These are phyloP conservation scores for Phtheirospermum japonicum DNA, from an alignment of 257 asterid genomes.

Conservation along the genomic window DNA sequence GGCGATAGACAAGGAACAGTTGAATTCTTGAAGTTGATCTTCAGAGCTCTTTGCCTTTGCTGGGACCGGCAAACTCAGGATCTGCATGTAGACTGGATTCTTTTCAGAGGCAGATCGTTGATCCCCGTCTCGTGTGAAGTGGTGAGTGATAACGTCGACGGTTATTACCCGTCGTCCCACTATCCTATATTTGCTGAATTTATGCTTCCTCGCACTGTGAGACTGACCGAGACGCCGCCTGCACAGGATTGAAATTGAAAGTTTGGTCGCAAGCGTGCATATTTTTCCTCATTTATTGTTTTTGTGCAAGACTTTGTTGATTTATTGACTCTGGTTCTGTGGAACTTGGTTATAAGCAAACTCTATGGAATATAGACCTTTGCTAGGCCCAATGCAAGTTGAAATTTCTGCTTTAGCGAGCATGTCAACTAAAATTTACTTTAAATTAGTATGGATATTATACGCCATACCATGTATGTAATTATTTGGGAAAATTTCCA, in stretches of 20 bases:
- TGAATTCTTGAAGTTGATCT: conserved; percentile 77
- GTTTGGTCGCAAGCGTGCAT: too few species aligned
- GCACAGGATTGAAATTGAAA: conserved; percentile 40
- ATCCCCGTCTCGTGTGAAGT: conserved; percentile 85
- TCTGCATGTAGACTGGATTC: conserved; percentile 93
- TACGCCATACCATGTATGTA: too few species aligned
- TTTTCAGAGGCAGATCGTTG: conserved; percentile 83
- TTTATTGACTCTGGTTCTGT: background rate
- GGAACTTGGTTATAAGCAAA: background rate
- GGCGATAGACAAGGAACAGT: conserved; percentile 89
- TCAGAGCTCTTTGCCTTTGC: conserved; percentile 94
- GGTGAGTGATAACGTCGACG: conserved; percentile 91
- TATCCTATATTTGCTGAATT: conserved; percentile 80
- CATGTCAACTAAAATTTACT: too few species aligned
- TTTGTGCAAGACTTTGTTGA: background rate
- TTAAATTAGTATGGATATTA: too few species aligned
- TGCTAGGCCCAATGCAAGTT: too few species aligned
- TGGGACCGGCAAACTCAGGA: conserved; percentile 99
- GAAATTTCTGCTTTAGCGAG: too few species aligned
- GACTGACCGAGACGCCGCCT: conserved; percentile 53
- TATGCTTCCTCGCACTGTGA: conserved; percentile 87
- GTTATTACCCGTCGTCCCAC: conserved; percentile 83
- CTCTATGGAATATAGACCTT: too few species aligned
- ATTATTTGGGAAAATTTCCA: too few species aligned
- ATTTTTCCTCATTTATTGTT: background rate